Conservation (phyloP, 1,284 basidiomycete genomes). For the Amylostereum chailletii region DNA sequence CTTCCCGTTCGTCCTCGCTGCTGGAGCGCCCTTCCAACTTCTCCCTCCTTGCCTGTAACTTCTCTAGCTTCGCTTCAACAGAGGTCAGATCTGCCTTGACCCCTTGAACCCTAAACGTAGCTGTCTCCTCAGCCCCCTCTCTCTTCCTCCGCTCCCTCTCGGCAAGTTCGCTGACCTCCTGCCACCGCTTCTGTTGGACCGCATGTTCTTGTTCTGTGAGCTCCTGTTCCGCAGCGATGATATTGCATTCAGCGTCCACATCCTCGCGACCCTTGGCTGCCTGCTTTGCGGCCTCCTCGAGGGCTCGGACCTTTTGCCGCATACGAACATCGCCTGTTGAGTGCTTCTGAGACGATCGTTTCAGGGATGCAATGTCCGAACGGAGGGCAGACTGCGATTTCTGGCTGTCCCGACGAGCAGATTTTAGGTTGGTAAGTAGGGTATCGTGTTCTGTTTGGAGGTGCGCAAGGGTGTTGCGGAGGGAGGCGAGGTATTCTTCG, state of each 20-base stretch:
- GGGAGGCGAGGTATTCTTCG: slow-evolving; percentile 11
- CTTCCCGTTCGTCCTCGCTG: slow-evolving; percentile 22
- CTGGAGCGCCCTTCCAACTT: slow-evolving; percentile 37
- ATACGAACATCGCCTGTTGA: slow-evolving; percentile 54
- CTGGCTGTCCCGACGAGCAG: slow-evolving; percentile 63
- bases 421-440: slow-evolving; percentile 54
- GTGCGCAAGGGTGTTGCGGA: slow-evolving; percentile 32
- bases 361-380: slow-evolving; percentile 66
- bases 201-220: slow-evolving; percentile 30
- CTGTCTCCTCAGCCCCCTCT: slow-evolving; percentile 28
- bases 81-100: slow-evolving; percentile 28
- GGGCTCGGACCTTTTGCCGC: slow-evolving; percentile 65
- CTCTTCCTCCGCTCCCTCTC: slow-evolving; percentile 20
- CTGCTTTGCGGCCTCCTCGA: slow-evolving; percentile 70
- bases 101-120: slow-evolving; percentile 38
- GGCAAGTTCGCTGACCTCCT: slow-evolving; percentile 27
- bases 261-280: slow-evolving; percentile 50
- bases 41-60: slow-evolving; percentile 47
- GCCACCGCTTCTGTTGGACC: slow-evolving; percentile 39
- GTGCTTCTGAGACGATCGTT: slow-evolving; percentile 65
- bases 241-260: slow-evolving; percentile 38
- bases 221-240: slow-evolving; percentile 46
- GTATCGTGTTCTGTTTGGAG: slow-evolving; percentile 52
- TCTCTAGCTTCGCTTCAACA: slow-evolving; percentile 36
- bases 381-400: slow-evolving; percentile 66